Conservation (phyloP, 2,329 filamentous ascomycete species). For the Ophiostoma quercus region DNA sequence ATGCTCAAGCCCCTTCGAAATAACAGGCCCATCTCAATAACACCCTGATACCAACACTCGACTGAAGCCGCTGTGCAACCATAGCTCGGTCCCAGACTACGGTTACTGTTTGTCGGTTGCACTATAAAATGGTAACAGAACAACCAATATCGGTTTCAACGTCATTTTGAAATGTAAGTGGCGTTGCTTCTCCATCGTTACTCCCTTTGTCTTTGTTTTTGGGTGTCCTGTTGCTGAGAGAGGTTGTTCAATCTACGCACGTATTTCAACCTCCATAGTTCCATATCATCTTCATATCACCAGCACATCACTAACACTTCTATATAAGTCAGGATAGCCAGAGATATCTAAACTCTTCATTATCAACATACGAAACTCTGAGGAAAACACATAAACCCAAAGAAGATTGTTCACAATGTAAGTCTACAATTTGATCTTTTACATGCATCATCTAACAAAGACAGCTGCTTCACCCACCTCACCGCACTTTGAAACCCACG, state of each 20-base stretch:
- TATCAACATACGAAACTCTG: neutral
- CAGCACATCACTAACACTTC: neutral
- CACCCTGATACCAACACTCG: neutral
- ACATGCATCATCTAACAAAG: neutral
- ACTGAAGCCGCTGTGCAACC: neutral
- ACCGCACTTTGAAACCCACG: neutral
- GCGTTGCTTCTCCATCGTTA: neutral
- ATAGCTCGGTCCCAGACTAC: neutral
- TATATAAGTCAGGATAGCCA: neutral
- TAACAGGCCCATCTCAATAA: neutral
- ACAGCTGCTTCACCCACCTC: neutral
- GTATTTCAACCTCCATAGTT: neutral
- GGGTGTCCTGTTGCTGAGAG: neutral
- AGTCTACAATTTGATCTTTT: neutral
- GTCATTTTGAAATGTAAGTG: neutral
- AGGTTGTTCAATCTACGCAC: neutral
- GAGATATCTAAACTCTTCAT: neutral
- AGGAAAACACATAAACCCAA: neutral
- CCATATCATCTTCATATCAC: neutral
- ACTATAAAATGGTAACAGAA: neutral
- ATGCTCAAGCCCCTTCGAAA: neutral
- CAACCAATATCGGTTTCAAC: neutral
- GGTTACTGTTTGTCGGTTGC: neutral
- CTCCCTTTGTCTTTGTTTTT: neutral
- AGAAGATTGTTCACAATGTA: neutral